Evolutionary conservation across 352 stramenopile species (phyloP).

Genomic region (Elongisporangium prolatum): DNA sequence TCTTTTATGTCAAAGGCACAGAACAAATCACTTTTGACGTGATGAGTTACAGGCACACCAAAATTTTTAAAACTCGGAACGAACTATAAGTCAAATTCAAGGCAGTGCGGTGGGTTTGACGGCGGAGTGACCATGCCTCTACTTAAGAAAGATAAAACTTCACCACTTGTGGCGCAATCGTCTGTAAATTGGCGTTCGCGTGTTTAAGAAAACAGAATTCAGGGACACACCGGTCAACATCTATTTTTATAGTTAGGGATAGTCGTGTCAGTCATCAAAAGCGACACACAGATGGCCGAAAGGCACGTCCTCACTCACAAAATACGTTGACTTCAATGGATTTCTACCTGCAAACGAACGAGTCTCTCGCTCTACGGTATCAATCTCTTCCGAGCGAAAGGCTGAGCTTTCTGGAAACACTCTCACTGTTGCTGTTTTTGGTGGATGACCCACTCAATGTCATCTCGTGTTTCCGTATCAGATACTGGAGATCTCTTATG

Average conservation of each 20-base stretch:
- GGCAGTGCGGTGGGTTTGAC: background rate
- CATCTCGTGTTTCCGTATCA: background rate
- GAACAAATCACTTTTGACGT: background rate
- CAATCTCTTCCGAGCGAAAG: background rate
- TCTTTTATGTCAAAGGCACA: background rate
- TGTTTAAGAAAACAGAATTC: background rate
- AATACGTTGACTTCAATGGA: background rate
- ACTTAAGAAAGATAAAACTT: background rate
- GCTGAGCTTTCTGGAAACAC: background rate
- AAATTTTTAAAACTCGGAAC: background rate
- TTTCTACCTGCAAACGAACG: background rate
- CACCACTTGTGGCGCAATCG: background rate
- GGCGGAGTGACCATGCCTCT: background rate
- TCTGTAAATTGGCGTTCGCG: background rate
- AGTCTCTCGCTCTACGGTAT: background rate
- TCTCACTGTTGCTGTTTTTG: background rate
- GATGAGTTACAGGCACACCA: background rate
- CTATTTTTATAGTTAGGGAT: background rate
- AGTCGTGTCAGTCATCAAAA: background rate
- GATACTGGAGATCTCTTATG: background rate
- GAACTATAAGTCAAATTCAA: slow-evolving; percentile 1
- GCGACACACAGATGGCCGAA: background rate
- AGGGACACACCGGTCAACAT: background rate
- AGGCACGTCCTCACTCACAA: background rate
- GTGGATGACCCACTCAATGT: background rate